phyloP scores from a whole-genome alignment of 371 early-diverging fungal genomes.

The Zancudomyces culisetae region DNA sequence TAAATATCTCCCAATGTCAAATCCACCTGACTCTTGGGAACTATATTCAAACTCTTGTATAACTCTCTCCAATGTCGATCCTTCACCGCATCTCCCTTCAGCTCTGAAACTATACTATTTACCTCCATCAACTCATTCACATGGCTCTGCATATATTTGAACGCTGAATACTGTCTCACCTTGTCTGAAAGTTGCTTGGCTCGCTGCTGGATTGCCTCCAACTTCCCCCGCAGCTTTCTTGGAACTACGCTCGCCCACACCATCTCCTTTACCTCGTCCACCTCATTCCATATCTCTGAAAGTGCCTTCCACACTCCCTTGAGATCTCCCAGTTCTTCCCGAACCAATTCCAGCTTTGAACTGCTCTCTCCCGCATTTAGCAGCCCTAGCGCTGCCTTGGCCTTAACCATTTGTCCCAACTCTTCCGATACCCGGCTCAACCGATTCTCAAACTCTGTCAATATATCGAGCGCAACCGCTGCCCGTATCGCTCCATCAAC shows the following conservation, averaged over 20 bases:
- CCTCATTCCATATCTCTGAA: slow-evolving; percentile 58
- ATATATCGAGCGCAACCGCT: slow-evolving; percentile 59
- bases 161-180: slow-evolving; percentile 95
- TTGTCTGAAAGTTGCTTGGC: slow-evolving; percentile 84
- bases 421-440: slow-evolving; percentile 69
- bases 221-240: slow-evolving; percentile 67
- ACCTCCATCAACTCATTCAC: slow-evolving; percentile 60
- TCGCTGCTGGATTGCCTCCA: slow-evolving; percentile 63
- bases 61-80: slow-evolving; percentile 94
- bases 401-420: slow-evolving; percentile 71
- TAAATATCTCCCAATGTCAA: slow-evolving; percentile 90
- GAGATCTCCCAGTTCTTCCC: slow-evolving; percentile 84
- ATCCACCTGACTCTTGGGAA: slow-evolving; percentile 48
- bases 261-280: slow-evolving; percentile 70
- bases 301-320: slow-evolving; percentile 87
- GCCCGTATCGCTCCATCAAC: slow-evolving; percentile 85
- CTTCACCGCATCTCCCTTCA: slow-evolving; percentile 88
- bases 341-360: slow-evolving; percentile 52
- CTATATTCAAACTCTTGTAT: slow-evolving; percentile 60
- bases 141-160: slow-evolving; percentile 75
- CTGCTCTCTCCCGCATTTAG: slow-evolving; percentile 24
- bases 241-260: slow-evolving; percentile 77
- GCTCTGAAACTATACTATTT: slow-evolving; percentile 63
- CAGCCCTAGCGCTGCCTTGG: slow-evolving; percentile 84
- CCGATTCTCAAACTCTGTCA: slow-evolving; percentile 72